Evolutionary conservation across 257 asterid genomes (phyloP).

Genomic region (Datura wrightii): DNA sequence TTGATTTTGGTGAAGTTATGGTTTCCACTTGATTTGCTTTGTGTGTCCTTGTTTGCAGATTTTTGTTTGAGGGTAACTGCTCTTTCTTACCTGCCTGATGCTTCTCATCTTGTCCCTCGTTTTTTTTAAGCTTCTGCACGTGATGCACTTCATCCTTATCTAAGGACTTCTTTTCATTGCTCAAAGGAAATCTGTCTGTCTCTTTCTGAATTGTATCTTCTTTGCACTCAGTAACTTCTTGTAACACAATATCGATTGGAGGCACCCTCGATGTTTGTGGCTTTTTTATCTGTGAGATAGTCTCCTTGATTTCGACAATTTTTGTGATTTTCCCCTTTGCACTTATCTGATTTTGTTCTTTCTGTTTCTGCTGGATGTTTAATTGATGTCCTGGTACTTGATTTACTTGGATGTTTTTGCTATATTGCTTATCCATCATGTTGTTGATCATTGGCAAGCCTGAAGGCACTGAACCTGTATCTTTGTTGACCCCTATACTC

Average conservation of each 20-base stretch:
- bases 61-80: conserved; percentile 52
- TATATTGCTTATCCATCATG: conserved; percentile 42
- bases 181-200: conserved; percentile 40
- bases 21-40: conserved; percentile 50
- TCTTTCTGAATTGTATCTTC: conserved; percentile 40
- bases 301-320: conserved; percentile 34
- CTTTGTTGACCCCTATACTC: conserved; percentile 32
- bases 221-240: neutral
- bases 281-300: conserved; percentile 41
- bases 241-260: conserved; percentile 31
- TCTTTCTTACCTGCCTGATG: conserved; percentile 44
- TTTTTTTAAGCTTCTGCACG: conserved; percentile 39
- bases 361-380: conserved; percentile 41
- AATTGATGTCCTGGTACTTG: conserved; percentile 38
- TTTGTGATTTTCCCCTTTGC: conserved; percentile 40
- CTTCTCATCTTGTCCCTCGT: conserved; percentile 45
- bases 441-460: conserved; percentile 29
- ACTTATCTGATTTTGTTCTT: conserved; percentile 40
- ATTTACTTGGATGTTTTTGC: conserved; percentile 36
- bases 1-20: conserved; percentile 48
- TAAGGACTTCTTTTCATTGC: conserved; percentile 42
- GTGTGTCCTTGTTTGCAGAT: conserved; percentile 41
- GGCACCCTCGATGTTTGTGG: conserved; percentile 32
- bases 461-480: conserved; percentile 26
- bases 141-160: conserved; percentile 40